phyloP scores from a whole-genome alignment of 75 land plant species.

The Picea sitchensis region DNA sequence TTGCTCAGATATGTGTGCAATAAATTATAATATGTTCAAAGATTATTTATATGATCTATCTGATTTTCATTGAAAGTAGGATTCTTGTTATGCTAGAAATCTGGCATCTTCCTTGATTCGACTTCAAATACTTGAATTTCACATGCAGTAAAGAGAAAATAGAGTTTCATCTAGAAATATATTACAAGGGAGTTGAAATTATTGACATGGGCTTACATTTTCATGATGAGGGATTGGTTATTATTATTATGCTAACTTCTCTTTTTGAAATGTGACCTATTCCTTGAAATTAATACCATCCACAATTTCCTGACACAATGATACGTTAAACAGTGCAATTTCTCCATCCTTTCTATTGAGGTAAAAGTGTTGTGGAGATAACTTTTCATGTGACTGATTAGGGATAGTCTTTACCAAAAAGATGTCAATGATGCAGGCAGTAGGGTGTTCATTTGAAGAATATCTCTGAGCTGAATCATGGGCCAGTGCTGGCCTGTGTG shows the following conservation, averaged over 20 bases:
- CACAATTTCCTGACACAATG: not conserved
- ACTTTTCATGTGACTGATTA: not conserved
- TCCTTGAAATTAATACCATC: not conserved
- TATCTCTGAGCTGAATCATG: not conserved
- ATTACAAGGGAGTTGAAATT: not conserved
- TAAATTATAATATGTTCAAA: no score
- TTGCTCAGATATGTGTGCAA: no score
- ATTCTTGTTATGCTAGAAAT: no score
- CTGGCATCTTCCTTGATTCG: not conserved
- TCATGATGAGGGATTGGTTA: not conserved
- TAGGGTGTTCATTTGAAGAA: not conserved
- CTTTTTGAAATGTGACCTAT: not conserved
- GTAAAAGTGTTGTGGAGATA: not conserved
- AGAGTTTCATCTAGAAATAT: not conserved
- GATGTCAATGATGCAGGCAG: not conserved
- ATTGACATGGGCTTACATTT: not conserved
- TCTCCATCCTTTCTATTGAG: not conserved
- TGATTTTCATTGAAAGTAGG: no score
- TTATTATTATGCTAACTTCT: not conserved
- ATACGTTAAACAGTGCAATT: not conserved
- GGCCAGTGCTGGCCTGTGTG: no score
- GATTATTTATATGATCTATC: no score
- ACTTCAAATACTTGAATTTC: not conserved
- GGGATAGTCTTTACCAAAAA: not conserved
- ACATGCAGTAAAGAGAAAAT: not conserved